A percentile compares a stretch with the other conserved stretches of the same genome.
These are phyloP conservation scores for Boeremia lycopersici DNA, from an alignment of 2,329 filamentous ascomycete genomes.

Conservation along the genomic window DNA sequence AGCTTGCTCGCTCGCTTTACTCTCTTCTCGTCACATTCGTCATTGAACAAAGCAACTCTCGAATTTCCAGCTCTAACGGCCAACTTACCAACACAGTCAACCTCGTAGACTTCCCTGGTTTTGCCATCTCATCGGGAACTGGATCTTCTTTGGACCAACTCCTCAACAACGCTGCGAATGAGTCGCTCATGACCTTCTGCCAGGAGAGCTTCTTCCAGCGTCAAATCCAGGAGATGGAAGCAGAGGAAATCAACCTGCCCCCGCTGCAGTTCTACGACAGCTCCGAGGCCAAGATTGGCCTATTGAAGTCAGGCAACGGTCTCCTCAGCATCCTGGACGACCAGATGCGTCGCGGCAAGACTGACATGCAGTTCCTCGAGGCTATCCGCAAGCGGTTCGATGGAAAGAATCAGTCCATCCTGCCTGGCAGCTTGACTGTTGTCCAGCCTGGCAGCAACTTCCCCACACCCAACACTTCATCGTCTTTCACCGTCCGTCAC, in stretches of 20 bases:
- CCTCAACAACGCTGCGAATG: conserved; percentile 90
- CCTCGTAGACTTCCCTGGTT: conserved; percentile 95
- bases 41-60: conserved; percentile 90
- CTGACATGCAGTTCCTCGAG: conserved; percentile 88
- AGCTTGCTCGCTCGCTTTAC: conserved; percentile 91
- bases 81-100: conserved; percentile 91
- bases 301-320: conserved; percentile 91
- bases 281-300: conserved; percentile 87
- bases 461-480: conserved; percentile 77
- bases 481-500: conserved; percentile 88
- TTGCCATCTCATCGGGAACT: conserved; percentile 82
- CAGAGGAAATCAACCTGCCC: conserved; percentile 87
- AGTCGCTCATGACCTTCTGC: conserved; percentile 90
- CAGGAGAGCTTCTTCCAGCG: conserved; percentile 95
- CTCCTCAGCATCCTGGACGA: conserved; percentile 94
- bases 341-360: conserved; percentile 87
- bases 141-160: conserved; percentile 88
- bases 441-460: conserved; percentile 89
- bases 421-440: conserved; percentile 74
- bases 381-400: conserved; percentile 92
- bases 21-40: conserved; percentile 92
- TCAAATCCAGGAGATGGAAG: conserved; percentile 90
- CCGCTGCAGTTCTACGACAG: conserved; percentile 98
- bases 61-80: conserved; percentile 84
- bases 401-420: conserved; percentile 89